A percentile compares a stretch with the other conserved stretches of the same genome.
Evolutionary conservation across 306 rosid species (phyloP).

Genomic region (Gastrolobium villosum): DNA sequence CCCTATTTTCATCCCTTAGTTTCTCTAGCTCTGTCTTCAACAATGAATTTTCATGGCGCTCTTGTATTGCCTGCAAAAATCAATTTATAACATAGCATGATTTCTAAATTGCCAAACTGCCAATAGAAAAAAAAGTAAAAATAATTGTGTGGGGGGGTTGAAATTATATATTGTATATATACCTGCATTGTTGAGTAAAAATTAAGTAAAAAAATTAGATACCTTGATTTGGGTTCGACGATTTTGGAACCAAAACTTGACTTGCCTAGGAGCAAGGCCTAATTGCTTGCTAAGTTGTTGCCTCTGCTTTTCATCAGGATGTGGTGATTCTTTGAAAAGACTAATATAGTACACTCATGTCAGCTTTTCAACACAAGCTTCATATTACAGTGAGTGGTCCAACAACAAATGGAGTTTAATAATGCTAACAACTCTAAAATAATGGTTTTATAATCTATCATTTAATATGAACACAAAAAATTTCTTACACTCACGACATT

Average conservation of each 20-base stretch:
- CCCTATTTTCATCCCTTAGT: conserved; percentile 70
- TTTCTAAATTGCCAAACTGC: background rate
- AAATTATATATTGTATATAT: too few relatives aligned
- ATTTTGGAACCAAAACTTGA: conserved; percentile 99
- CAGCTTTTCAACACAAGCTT: conserved; percentile 29
- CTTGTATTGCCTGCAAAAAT: conserved; percentile 69
- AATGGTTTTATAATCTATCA: too few relatives aligned
- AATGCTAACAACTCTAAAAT: conserved; percentile 18
- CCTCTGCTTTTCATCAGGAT: conserved; percentile 98
- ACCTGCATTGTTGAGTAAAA: too few relatives aligned
- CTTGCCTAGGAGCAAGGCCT: conserved; percentile 96
- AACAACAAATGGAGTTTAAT: conserved; percentile 27
- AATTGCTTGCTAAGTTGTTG: conserved; percentile 92
- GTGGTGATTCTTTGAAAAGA: conserved; percentile 96
- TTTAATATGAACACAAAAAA: too few relatives aligned
- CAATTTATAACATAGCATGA: background rate
- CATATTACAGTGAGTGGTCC: conserved; percentile 7
- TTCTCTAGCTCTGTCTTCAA: conserved; percentile 73
- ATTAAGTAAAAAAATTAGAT: background rate
- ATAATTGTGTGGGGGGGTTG: too few relatives aligned
- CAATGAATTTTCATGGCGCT: conserved; percentile 73
- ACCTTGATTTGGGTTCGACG: conserved; percentile 99
- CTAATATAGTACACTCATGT: conserved; percentile 52
- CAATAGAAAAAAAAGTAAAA: too few relatives aligned
- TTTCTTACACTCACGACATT: too few relatives aligned